These are phyloP conservation scores for Colletotrichum tropicicola DNA, from an alignment of 2,329 filamentous ascomycete genomes.

Conservation along the genomic window DNA sequence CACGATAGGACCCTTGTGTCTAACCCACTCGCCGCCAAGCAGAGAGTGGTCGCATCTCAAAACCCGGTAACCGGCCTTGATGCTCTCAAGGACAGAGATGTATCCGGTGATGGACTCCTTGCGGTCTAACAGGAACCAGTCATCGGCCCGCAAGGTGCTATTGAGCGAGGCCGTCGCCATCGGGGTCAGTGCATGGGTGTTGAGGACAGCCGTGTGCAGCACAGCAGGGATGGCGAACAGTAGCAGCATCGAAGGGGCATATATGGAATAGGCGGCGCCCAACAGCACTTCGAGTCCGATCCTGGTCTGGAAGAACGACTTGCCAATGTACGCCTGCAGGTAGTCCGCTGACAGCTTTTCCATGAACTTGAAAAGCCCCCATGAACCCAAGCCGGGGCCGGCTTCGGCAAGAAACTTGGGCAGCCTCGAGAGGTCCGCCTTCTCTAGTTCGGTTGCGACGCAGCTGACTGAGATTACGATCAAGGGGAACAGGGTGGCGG, in stretches of 20 bases:
- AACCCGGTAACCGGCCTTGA: constrained; percentile 75
- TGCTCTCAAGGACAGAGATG: constrained; percentile 86
- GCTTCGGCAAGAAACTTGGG: constrained; percentile 69
- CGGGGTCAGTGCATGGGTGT: constrained; percentile 75
- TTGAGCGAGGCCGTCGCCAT: constrained; percentile 72
- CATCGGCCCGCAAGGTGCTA: constrained; percentile 67
- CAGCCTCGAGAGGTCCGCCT: constrained; percentile 62
- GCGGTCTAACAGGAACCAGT: constrained; percentile 82
- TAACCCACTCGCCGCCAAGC: constrained; percentile 89
- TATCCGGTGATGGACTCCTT: constrained; percentile 91
- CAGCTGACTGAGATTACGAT: constrained; percentile 70
- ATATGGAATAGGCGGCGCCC: constrained; percentile 68
- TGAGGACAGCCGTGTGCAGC: constrained; percentile 75
- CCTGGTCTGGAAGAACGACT: constrained; percentile 71
- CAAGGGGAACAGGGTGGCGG: constrained; percentile 76
- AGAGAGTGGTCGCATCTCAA: constrained; percentile 95
- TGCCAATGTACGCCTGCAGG: constrained; percentile 64
- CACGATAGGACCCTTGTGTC: constrained; percentile 59
- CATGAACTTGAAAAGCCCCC: constrained; percentile 67
- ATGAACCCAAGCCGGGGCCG: constrained; percentile 72
- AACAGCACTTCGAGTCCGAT: constrained; percentile 77
- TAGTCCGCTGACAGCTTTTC: constrained; percentile 51
- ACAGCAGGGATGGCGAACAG: constrained; percentile 76
- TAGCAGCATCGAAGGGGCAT: constrained; percentile 75
- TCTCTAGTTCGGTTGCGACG: constrained; percentile 72